Conservation (phyloP, 306 rosid genomes). For the Dryas alaskensis region DNA sequence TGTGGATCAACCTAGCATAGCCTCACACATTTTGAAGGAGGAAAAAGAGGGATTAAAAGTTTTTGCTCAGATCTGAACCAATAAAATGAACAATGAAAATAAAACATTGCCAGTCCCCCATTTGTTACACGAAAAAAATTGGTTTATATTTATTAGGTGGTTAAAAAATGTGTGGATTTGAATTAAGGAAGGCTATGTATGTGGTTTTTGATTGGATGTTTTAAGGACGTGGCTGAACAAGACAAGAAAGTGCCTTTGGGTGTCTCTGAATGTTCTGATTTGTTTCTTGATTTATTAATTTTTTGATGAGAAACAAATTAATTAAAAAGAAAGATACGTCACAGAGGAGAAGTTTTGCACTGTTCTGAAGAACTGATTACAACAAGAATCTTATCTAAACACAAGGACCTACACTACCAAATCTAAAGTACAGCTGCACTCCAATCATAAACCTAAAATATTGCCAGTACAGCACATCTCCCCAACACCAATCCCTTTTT, state of each 20-base stretch:
- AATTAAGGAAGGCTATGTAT: neutral
- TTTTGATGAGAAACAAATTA: too few relatives aligned
- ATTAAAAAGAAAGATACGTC: too few relatives aligned
- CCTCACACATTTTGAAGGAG: neutral
- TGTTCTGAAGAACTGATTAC: too few relatives aligned
- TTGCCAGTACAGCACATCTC: too few relatives aligned
- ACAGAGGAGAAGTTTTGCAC: too few relatives aligned
- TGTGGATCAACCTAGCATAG: neutral
- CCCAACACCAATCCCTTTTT: too few relatives aligned
- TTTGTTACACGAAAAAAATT: neutral
- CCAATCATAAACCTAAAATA: too few relatives aligned
- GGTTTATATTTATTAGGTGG: neutral
- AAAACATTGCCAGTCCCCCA: neutral
- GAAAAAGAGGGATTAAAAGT: neutral
- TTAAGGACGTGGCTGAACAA: neutral
- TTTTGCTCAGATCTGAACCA: neutral
- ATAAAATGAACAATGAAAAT: neutral
- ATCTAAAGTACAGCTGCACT: too few relatives aligned
- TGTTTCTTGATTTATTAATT: neutral
- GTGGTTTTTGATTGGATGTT: neutral
- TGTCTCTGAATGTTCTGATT: neutral
- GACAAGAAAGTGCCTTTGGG: neutral
- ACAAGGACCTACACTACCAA: too few relatives aligned
- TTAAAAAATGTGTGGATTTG: neutral
- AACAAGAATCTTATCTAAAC: too few relatives aligned